Evolutionary conservation across 2,329 filamentous ascomycete species (phyloP).

Genomic region (Ophiocordyceps polyrhachis-furcata): DNA sequence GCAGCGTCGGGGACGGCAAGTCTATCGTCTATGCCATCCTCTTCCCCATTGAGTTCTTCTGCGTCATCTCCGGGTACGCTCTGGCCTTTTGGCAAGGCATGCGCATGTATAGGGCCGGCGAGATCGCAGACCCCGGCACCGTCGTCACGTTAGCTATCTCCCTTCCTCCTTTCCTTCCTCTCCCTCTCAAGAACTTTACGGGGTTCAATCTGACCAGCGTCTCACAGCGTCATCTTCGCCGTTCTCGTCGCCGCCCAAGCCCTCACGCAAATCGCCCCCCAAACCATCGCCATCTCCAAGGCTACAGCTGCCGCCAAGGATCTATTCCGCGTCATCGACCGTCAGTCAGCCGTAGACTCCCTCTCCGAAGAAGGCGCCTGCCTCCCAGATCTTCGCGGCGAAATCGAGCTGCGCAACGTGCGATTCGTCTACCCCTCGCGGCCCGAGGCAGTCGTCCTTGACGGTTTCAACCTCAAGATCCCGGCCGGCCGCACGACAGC

Average conservation of each 20-base stretch:
- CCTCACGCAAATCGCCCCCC: conserved; percentile 27
- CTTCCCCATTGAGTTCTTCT: conserved; percentile 27
- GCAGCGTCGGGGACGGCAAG: conserved; percentile 21
- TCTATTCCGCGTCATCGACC: conserved; percentile 28
- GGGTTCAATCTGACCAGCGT: too few relatives aligned
- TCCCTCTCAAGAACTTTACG: too few relatives aligned
- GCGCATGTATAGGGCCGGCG: conserved; percentile 23
- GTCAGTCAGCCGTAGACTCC: conserved; percentile 23
- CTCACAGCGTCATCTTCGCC: conserved; percentile 21
- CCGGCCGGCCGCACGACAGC: conserved; percentile 30
- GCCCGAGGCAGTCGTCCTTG: conserved; percentile 26
- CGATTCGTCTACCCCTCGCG: conserved; percentile 39
- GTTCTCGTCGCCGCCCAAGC: conserved; percentile 26
- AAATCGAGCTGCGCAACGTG: conserved; percentile 29
- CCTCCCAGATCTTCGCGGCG: conserved; percentile 15
- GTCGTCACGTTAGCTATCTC: conserved; percentile 18
- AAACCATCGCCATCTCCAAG: conserved; percentile 24
- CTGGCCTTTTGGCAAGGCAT: conserved; percentile 34
- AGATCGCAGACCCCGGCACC: conserved; percentile 24
- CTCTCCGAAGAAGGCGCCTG: conserved; percentile 16
- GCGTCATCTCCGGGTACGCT: conserved; percentile 26
- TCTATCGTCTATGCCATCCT: conserved; percentile 22
- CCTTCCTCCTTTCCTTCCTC: background rate
- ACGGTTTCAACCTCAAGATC: conserved; percentile 22
- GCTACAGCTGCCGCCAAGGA: conserved; percentile 26